Percentiles rank a stretch among this genome's conserved stretches.
Evolutionary conservation across 306 rosid genomes (phyloP).

Genomic region (Senna siamea): DNA sequence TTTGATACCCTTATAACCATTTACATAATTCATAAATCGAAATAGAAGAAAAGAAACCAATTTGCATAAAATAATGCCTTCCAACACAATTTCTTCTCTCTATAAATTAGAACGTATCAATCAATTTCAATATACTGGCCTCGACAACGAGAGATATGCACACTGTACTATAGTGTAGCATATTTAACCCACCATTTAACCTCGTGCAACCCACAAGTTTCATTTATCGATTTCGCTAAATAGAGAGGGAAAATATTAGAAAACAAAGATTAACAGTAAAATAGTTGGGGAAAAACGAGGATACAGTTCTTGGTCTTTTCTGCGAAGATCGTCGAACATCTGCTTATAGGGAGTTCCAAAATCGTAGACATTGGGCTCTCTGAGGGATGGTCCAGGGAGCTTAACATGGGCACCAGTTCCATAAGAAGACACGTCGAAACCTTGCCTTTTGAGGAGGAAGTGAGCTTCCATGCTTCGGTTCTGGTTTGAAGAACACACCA

Average conservation of each 20-base stretch:
- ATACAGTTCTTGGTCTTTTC: slow-evolving; percentile 94
- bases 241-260: slow-evolving; percentile 3
- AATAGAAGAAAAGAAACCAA: neutral
- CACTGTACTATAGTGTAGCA: too few species aligned
- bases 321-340: slow-evolving; percentile 84
- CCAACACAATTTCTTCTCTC: neutral
- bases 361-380: slow-evolving; percentile 95
- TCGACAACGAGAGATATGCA: neutral
- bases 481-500: slow-evolving; percentile 96
- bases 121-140: neutral
- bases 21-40: neutral
- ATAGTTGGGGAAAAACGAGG: slow-evolving; percentile 32
- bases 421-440: slow-evolving; percentile 84
- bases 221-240: neutral
- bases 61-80: neutral
- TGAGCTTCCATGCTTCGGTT: slow-evolving; percentile 99
- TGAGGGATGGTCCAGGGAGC: slow-evolving; percentile 96
- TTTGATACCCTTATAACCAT: neutral
- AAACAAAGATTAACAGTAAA: neutral
- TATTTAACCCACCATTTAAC: too few species aligned
- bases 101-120: slow-evolving; percentile 15
- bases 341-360: slow-evolving; percentile 94
- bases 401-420: slow-evolving; percentile 95
- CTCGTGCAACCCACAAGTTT: too few species aligned
- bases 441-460: slow-evolving; percentile 75